Evolutionary conservation across 1,284 basidiomycete species (phyloP).

Genomic region (Macrocystidia cucumis): DNA sequence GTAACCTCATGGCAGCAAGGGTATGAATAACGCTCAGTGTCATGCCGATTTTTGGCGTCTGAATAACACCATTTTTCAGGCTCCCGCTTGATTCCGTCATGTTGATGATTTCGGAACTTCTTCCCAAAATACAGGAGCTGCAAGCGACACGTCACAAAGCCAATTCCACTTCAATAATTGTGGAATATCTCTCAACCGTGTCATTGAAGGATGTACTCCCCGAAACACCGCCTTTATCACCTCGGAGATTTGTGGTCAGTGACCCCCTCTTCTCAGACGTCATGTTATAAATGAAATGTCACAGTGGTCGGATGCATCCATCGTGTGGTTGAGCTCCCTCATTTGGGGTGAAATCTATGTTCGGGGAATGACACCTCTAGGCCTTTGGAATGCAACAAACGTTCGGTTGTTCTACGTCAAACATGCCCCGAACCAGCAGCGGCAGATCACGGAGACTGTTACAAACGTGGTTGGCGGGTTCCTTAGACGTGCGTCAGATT

Average conservation of each 20-base stretch:
- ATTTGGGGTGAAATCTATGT: slow-evolving; percentile 94
- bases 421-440: slow-evolving; percentile 61
- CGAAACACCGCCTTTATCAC: slow-evolving; percentile 49
- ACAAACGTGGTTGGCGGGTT: slow-evolving; percentile 70
- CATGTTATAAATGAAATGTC: not conserved
- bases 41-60: slow-evolving; percentile 5
- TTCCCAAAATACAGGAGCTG: slow-evolving; percentile 80
- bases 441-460: slow-evolving; percentile 70
- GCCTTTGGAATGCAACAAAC: slow-evolving; percentile 82
- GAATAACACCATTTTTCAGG: slow-evolving; percentile 26
- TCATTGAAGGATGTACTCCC: slow-evolving; percentile 66
- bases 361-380: slow-evolving; percentile 75
- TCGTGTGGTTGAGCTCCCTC: slow-evolving; percentile 84
- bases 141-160: slow-evolving; percentile 59
- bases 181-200: slow-evolving; percentile 63
- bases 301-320: slow-evolving; percentile 85
- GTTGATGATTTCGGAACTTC: slow-evolving; percentile 77
- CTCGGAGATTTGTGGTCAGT: slow-evolving; percentile 68
- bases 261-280: slow-evolving; percentile 7
- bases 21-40: no score
- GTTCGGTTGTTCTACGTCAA: slow-evolving; percentile 87
- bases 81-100: slow-evolving; percentile 83
- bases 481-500: slow-evolving; percentile 33
- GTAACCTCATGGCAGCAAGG: slow-evolving; percentile 85
- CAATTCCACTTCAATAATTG: slow-evolving; percentile 57